Evolutionary conservation across 805 yeast genomes (phyloP).

Genomic region (Blastobotrys terrestris): DNA sequence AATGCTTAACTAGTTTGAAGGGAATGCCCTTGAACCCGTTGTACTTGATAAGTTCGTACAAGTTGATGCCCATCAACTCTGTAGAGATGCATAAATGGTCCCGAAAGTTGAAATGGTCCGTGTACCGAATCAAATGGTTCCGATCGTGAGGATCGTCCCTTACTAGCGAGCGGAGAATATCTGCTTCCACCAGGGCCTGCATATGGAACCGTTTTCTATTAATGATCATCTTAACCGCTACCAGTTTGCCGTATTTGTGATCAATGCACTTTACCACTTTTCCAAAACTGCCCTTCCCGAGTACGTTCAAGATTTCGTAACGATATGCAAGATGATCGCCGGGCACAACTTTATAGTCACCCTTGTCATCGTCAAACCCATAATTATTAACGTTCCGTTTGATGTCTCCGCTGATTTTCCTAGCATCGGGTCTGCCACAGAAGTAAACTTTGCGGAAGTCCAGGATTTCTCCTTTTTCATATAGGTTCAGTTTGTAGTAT

Average conservation of each 20-base stretch:
- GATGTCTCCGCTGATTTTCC: conserved; percentile 20
- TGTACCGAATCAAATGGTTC: conserved; percentile 44
- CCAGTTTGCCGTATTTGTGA: conserved; percentile 48
- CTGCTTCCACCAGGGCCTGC: conserved; percentile 75
- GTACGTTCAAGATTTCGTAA: conserved; percentile 50
- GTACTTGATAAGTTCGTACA: conserved; percentile 48
- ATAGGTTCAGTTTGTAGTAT: conserved; percentile 36
- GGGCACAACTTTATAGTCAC: conserved; percentile 48
- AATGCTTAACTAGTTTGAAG: conserved; percentile 29
- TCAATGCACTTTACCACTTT: conserved; percentile 65
- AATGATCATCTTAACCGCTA: conserved; percentile 74
- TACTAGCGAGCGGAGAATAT: conserved; percentile 48
- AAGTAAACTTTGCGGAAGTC: conserved; percentile 46
- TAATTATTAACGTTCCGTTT: conserved; percentile 38
- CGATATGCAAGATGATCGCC: conserved; percentile 76
- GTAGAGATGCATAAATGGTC: conserved; percentile 79
- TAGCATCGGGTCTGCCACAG: conserved; percentile 35
- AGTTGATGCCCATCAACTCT: conserved; percentile 61
- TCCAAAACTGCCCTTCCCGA: conserved; percentile 84
- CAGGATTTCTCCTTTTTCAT: conserved; percentile 56
- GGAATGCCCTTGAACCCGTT: conserved; percentile 34
- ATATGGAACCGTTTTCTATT: conserved; percentile 67
- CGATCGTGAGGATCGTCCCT: conserved; percentile 29
- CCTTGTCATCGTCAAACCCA: conserved; percentile 67
- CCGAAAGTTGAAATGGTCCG: conserved; percentile 70